phyloP scores from a whole-genome alignment of 2,329 filamentous ascomycete genomes.

The Fusarium sp. region DNA sequence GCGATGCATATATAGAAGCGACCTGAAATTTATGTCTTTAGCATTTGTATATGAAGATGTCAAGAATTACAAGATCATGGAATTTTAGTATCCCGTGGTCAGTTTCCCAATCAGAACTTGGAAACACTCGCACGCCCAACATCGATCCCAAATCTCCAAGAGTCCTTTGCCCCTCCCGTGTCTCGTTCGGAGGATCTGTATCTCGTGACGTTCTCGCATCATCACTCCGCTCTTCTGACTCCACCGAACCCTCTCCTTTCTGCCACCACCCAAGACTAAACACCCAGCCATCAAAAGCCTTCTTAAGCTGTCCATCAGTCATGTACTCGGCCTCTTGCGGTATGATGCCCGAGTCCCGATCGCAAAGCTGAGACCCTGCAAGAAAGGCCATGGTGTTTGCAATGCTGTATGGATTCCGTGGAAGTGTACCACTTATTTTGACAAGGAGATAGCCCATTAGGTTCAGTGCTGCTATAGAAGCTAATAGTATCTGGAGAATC shows the following conservation, averaged over 20 bases:
- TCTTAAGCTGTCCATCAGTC: neutral
- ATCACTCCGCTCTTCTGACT: neutral
- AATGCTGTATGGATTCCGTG: neutral
- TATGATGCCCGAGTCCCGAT: rapidly evolving
- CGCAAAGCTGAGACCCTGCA: neutral
- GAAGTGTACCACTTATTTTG: neutral
- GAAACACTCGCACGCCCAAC: neutral
- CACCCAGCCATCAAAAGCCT: neutral
- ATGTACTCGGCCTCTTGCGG: neutral
- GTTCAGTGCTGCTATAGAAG: rapidly evolving
- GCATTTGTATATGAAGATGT: neutral
- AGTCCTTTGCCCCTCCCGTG: rapidly evolving
- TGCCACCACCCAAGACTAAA: neutral
- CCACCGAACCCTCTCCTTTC: neutral
- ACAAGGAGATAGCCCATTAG: neutral
- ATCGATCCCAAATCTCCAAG: neutral
- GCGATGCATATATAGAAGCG: neutral
- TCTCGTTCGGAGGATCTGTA: rapidly evolving
- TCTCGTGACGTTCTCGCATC: neutral
- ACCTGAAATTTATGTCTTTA: neutral
- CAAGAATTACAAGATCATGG: too few relatives aligned
- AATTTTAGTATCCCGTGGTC: too few relatives aligned
- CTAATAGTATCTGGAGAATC: neutral
- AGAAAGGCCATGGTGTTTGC: neutral
- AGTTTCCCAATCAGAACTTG: neutral